Conservation (phyloP, 2,329 filamentous ascomycete genomes). For the Fusarium camptoceras region DNA sequence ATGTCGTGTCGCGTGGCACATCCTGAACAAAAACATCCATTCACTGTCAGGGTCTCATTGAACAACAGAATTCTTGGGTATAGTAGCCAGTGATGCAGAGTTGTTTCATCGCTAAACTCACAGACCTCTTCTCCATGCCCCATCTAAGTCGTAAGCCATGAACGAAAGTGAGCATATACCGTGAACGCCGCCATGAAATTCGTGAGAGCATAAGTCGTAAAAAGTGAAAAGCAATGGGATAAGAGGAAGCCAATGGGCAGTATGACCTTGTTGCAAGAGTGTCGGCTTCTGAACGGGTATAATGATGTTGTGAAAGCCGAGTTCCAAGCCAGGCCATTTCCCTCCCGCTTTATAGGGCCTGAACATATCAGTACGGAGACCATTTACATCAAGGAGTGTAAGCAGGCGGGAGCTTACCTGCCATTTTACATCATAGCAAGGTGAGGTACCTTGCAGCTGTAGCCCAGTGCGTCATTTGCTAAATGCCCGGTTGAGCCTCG, state of each 20-base stretch:
- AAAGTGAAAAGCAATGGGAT: slow-evolving; percentile 10
- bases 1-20: slow-evolving; percentile 28
- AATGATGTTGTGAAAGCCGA: slow-evolving; percentile 2
- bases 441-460: slow-evolving; percentile 15
- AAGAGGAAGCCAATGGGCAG: not conserved
- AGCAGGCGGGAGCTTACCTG: slow-evolving; percentile 25
- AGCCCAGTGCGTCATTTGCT: slow-evolving; percentile 31
- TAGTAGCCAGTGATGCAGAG: slow-evolving; percentile 12
- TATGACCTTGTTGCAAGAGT: not conserved
- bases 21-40: slow-evolving; percentile 3
- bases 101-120: slow-evolving; percentile 14
- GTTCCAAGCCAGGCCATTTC: slow-evolving; percentile 1
- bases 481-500: slow-evolving; percentile 42
- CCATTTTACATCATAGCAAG: slow-evolving; percentile 1
- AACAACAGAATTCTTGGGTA: slow-evolving; percentile 21
- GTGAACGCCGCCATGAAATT: slow-evolving; percentile 31
- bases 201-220: slow-evolving; percentile 37
- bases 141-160: slow-evolving; percentile 21
- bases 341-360: slow-evolving; percentile 10
- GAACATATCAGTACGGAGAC: slow-evolving; percentile 11
- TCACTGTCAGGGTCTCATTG: slow-evolving; percentile 3
- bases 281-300: slow-evolving; percentile 6
- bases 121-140: slow-evolving; percentile 17
- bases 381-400: slow-evolving; percentile 10
- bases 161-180: slow-evolving; percentile 18